Conservation (phyloP, 2,329 filamentous ascomycete genomes). For the Samsoniella hepiali region DNA sequence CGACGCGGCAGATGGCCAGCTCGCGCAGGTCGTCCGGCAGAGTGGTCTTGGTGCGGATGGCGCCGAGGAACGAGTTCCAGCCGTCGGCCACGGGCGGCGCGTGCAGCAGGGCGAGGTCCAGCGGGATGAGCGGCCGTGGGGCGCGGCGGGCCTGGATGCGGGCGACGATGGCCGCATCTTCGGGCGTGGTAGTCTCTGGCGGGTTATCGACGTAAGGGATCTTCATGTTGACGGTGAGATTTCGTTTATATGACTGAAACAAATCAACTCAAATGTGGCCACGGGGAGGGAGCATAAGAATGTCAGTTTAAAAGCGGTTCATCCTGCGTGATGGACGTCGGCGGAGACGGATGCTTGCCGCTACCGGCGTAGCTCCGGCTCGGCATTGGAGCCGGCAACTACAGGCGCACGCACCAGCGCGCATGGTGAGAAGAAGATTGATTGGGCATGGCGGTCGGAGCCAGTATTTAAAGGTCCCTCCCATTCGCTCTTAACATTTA, state of each 20-base stretch:
- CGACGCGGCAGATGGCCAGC: constrained; percentile 76
- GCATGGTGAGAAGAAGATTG: background rate
- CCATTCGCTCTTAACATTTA: background rate
- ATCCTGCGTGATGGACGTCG: background rate
- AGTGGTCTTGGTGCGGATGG: constrained; percentile 53
- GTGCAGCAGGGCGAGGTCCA: constrained; percentile 76
- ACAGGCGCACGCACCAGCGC: background rate
- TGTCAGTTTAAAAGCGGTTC: background rate
- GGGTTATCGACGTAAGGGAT: constrained; percentile 61
- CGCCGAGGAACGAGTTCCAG: constrained; percentile 68
- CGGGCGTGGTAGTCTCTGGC: constrained; percentile 40
- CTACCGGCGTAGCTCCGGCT: constrained; percentile 5
- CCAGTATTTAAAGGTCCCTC: no score
- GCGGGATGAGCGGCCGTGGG: constrained; percentile 66
- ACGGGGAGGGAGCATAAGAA: no score
- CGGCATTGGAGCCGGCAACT: constrained; percentile 14
- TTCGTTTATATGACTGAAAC: background rate
- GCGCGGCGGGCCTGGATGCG: constrained; percentile 63
- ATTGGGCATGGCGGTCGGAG: background rate
- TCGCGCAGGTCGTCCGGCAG: constrained; percentile 62
- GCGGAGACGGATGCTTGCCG: constrained; percentile 3
- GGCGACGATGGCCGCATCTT: constrained; percentile 56
- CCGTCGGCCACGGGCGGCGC: constrained; percentile 71
- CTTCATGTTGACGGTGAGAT: constrained; percentile 49
- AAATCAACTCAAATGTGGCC: background rate